Percentiles rank a stretch among this genome's conserved stretches.
These are phyloP conservation scores for Boletus sp. DNA, from an alignment of 768 basidiomycete genomes.

Conservation along the genomic window DNA sequence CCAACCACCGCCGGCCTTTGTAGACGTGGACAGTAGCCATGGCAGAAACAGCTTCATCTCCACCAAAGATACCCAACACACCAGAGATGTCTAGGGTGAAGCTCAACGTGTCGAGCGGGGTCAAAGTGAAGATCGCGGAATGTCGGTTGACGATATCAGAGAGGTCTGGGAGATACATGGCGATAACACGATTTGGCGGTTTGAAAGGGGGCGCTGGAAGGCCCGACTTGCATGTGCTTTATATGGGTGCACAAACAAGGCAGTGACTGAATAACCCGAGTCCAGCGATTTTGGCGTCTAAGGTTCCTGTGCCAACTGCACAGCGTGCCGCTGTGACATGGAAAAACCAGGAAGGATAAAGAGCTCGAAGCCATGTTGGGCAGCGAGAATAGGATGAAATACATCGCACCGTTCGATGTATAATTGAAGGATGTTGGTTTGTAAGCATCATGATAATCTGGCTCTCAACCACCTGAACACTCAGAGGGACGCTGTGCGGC, in stretches of 20 bases:
- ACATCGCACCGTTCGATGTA: too few relatives aligned
- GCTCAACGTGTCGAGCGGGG: neutral
- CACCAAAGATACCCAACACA: slow-evolving; percentile 31
- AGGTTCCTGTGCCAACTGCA: neutral
- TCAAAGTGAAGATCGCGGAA: neutral
- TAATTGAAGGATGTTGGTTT: too few relatives aligned
- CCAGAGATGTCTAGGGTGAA: slow-evolving; percentile 24
- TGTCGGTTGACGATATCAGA: neutral
- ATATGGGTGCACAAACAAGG: too few relatives aligned
- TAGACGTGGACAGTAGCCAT: slow-evolving; percentile 29
- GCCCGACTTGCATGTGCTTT: too few relatives aligned
- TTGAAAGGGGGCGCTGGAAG: neutral
- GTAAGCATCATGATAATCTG: too few relatives aligned
- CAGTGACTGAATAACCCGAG: neutral
- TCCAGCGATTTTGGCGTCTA: neutral
- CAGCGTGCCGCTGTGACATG: neutral
- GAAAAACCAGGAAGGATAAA: neutral
- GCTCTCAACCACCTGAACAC: too few relatives aligned
- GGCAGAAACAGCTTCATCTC: slow-evolving; percentile 32
- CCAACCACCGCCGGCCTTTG: slow-evolving; percentile 23
- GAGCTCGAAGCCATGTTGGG: neutral
- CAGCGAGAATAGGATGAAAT: too few relatives aligned
- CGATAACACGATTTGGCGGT: neutral
- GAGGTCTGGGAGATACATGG: slow-evolving; percentile 2
- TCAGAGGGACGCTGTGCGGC: too few relatives aligned